Conservation (phyloP, 2,329 filamentous ascomycete species). For the Exophiala phaeomuriformis region DNA sequence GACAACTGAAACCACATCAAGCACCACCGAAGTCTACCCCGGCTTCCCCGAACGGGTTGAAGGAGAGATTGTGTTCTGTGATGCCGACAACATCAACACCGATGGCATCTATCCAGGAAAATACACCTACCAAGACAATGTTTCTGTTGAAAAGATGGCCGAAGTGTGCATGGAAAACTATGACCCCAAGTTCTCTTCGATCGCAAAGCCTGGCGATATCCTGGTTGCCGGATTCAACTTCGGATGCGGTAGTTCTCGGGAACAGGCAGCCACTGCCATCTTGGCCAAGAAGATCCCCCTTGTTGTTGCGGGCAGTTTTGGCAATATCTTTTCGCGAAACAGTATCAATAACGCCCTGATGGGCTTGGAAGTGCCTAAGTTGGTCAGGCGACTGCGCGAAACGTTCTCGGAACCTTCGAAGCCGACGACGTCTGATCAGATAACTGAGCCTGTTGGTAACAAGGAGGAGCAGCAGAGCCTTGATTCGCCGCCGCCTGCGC, state of each 20-base stretch:
- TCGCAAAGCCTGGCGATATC: conserved; percentile 65
- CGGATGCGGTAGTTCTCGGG: conserved; percentile 70
- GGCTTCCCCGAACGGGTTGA: conserved; percentile 77
- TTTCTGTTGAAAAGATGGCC: conserved; percentile 72
- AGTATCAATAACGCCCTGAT: conserved; percentile 38
- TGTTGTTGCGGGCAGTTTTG: conserved; percentile 72
- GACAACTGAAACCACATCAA: not conserved
- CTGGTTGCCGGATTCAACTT: conserved; percentile 85
- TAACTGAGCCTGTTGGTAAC: conserved; percentile 42
- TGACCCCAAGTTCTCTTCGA: conserved; percentile 60
- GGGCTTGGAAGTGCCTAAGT: conserved; percentile 34
- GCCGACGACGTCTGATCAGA: conserved; percentile 27
- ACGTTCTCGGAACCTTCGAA: conserved; percentile 40
- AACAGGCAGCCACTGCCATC: conserved; percentile 83
- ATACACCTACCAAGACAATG: conserved; percentile 67
- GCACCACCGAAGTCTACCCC: conserved; percentile 62
- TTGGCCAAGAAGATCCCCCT: conserved; percentile 73
- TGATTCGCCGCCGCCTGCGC: conserved; percentile 44
- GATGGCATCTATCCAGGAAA: conserved; percentile 89
- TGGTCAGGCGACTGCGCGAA: conserved; percentile 32
- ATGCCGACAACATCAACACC: conserved; percentile 82
- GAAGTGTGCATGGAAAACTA: conserved; percentile 93
- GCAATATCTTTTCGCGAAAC: conserved; percentile 71
- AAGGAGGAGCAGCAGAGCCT: conserved; percentile 39
- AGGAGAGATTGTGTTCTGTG: conserved; percentile 83